Conservation (phyloP, 371 early-diverging fungal genomes). For the Rhizopus microsporus region DNA sequence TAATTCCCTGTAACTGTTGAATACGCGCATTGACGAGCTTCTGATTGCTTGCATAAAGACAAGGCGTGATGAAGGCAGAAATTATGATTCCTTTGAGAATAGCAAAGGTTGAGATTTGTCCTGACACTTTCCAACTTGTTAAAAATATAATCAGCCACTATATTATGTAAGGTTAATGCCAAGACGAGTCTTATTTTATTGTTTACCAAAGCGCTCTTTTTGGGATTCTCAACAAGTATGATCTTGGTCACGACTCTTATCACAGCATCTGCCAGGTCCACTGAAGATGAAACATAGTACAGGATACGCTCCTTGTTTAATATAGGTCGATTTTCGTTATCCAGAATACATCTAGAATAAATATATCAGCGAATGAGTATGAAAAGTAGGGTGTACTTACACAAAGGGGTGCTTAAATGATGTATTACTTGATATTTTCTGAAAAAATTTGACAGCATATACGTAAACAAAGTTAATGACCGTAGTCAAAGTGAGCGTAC, state of each 20-base stretch:
- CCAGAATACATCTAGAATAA: slow-evolving; percentile 1
- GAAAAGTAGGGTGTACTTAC: neutral
- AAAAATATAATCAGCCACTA: slow-evolving; percentile 35
- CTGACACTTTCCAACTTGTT: slow-evolving; percentile 30
- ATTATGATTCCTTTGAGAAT: slow-evolving; percentile 19
- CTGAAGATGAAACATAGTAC: slow-evolving; percentile 27
- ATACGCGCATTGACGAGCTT: slow-evolving; percentile 36
- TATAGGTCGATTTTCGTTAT: neutral
- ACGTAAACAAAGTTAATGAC: slow-evolving; percentile 36
- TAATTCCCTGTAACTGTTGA: slow-evolving; percentile 29
- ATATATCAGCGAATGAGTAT: neutral
- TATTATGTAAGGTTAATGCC: neutral
- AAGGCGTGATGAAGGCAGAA: slow-evolving; percentile 32
- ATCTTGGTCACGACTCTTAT: slow-evolving; percentile 29
- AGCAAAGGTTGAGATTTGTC: slow-evolving; percentile 25
- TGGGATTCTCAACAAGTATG: slow-evolving; percentile 32
- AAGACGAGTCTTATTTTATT: neutral
- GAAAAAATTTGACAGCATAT: slow-evolving; percentile 9
- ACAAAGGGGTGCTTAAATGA: slow-evolving; percentile 6
- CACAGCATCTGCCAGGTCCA: slow-evolving; percentile 27
- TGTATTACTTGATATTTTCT: slow-evolving; percentile 3
- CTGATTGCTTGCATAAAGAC: slow-evolving; percentile 35
- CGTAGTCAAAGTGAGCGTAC: slow-evolving; percentile 27
- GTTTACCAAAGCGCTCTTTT: slow-evolving; percentile 30
- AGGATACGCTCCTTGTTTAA: slow-evolving; percentile 20